Evolutionary conservation across 2,329 filamentous ascomycete genomes (phyloP), one percentile per base, ranked within the genome.

Genomic region (Penicillium paneum): DNA sequence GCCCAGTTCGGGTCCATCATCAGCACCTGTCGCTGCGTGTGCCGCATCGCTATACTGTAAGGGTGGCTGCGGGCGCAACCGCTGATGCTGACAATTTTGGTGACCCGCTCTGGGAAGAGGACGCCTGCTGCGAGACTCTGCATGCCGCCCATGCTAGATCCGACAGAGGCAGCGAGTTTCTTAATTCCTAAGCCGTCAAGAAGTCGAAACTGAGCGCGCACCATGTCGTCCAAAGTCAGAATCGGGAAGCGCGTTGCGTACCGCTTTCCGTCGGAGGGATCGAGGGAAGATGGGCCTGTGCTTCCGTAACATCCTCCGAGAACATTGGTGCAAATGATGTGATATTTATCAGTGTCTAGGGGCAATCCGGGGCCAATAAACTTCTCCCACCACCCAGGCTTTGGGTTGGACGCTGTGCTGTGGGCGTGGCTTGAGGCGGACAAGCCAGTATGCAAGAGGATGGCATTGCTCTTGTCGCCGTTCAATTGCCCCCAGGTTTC

Each of bases 1-100:
- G 90, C 90, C 94, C 94, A 99, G 67, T 96, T 91, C 2, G 92
- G 91, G 67, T 99, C 94, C 88, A 97, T 97, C 92, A 99, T 97
- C 44, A 99, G 82, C 1, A 97, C 94, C 77, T 97, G 94, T 28
- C 94, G 86, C 75, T 99, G 94, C 0, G 93, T 96, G 75, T 99
- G 94, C 50, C 94, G 86, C 93, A 99, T 97, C 32, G 94, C 94
- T 71, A 99, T 96, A 73, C 92, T 96, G 77, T 99, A 99, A 0
- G 94, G 94, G 71, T 99, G 94, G 64, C 89, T 95, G 60, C 94
- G 82, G 0, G 93, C 94, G 72, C 94, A 99, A 12, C 93, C 94
- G 67, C 89, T 95, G 68, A 97, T 94, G 66, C 87, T 93, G 35
- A 91, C 90, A 59, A 99, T 83, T 61, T 88, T 86, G 36, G 85